Conservation (phyloP, 2,329 filamentous ascomycete species). For the Tolypocladium inflatum region DNA sequence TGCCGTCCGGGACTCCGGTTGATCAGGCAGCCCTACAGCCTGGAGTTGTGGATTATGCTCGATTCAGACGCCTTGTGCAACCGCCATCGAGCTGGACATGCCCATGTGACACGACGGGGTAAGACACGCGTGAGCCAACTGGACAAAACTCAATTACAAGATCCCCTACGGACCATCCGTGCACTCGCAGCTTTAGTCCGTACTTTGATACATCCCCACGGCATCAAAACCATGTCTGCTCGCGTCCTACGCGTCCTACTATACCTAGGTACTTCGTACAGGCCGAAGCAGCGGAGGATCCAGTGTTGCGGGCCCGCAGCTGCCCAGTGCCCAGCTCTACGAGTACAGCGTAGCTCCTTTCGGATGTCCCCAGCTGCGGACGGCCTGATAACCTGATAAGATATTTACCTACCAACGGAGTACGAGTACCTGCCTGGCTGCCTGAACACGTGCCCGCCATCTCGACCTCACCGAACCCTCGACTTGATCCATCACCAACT, state of each 20-base stretch:
- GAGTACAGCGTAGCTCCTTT: background rate
- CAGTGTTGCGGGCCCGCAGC: background rate
- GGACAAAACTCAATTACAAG: background rate
- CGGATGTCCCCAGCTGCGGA: background rate
- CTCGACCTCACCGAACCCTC: background rate
- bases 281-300: background rate
- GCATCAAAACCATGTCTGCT: background rate
- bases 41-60: no score
- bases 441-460: background rate
- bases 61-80: no score
- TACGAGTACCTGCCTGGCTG: background rate
- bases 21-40: no score
- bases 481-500: background rate
- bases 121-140: background rate
- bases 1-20: no score
- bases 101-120: background rate
- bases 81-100: background rate
- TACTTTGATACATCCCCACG: background rate
- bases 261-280: no score
- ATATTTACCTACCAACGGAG: background rate
- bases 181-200: background rate
- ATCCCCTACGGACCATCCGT: background rate
- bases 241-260: no score
- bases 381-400: background rate
- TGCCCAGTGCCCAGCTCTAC: no score